Evolutionary conservation across 257 asterid genomes (phyloP), one percentile per base, ranked within the genome.

Genomic region (Lavandula angustifolia): DNA sequence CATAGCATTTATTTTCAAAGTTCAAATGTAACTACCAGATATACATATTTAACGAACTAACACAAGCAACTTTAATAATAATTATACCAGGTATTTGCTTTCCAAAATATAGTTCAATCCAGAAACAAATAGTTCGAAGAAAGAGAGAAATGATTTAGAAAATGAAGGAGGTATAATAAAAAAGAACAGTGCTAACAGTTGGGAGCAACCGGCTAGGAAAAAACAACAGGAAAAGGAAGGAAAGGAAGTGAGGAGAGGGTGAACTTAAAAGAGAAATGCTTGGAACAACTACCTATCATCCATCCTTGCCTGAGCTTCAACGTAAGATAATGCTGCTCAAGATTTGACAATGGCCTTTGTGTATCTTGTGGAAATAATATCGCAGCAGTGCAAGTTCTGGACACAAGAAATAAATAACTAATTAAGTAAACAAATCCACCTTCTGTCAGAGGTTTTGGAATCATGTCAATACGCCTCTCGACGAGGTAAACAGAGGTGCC

Each of bases 221-320:
- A 54, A 55, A 14, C 8, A 38, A 7, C 8, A 38, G 6, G 14
- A 37, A 35, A 31, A 32, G 1, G 1, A 10, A 29, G 4, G 38
- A 5, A 37, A 11, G 3, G n/a, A 12, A 2, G 11, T 11, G 11
- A 10, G 16, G 17, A n/a, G 42, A 7, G 63, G 34, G 13, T 57
- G 14, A 51, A n/a, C 42, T 6, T 6, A 7, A 22, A 29, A 57
- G 6, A 10, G 43, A 17, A 62, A 66, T 67, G 10, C 32, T 31
- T 18, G 13, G 60, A 34, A 55, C 67, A 55, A 14, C 46, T 76
- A 94, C 99, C 97, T 84, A 53, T 94, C 99, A 79, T 90, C 97
- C 99, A 94, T 94, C 85, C 97, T 84, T 14, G 97, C 97, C 88
- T 94, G 99, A 67, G 99, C 99, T 85, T 94, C 99, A 42, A 94